A percentile compares a stretch with the other conserved stretches of the same genome.
These are phyloP conservation scores for Aquilaria yunnanensis DNA, from an alignment of 345 rosid genomes.

Conservation along the genomic window DNA sequence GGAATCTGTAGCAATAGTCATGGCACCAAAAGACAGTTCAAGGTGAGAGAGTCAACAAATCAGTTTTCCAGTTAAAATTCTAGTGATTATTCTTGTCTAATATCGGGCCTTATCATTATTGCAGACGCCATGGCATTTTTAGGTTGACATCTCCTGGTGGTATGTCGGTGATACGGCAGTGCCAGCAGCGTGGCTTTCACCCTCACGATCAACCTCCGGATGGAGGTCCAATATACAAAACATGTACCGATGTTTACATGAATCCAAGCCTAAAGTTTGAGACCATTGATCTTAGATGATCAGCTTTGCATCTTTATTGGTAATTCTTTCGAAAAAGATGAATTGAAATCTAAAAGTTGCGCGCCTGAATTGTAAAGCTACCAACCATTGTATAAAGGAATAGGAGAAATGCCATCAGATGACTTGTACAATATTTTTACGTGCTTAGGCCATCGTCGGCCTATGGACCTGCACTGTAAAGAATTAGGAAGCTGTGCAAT, in stretches of 20 bases:
- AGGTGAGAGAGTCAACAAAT: slow-evolving; percentile 32
- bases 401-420: too few species aligned
- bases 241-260: slow-evolving; percentile 88
- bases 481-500: too few species aligned
- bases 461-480: too few species aligned
- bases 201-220: slow-evolving; percentile 68
- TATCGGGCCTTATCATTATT: background rate
- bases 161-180: slow-evolving; percentile 81
- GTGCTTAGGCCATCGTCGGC: too few species aligned
- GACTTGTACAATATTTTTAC: too few species aligned
- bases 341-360: too few species aligned
- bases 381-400: too few species aligned
- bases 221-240: slow-evolving; percentile 81
- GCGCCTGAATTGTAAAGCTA: too few species aligned
- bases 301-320: background rate
- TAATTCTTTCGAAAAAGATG: too few species aligned
- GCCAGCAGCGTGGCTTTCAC: slow-evolving; percentile 90
- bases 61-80: background rate
- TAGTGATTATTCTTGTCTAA: background rate
- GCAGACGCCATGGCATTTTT: slow-evolving; percentile 84
- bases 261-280: slow-evolving; percentile 75
- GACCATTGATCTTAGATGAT: slow-evolving; percentile 82
- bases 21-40: slow-evolving; percentile 83
- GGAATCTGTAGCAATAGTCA: slow-evolving; percentile 94
- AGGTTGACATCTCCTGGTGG: slow-evolving; percentile 92